Percentiles rank a stretch among this genome's conserved stretches.
Evolutionary conservation across 2,329 filamentous ascomycete species (phyloP).

Genomic region (Talaromyces sp.): DNA sequence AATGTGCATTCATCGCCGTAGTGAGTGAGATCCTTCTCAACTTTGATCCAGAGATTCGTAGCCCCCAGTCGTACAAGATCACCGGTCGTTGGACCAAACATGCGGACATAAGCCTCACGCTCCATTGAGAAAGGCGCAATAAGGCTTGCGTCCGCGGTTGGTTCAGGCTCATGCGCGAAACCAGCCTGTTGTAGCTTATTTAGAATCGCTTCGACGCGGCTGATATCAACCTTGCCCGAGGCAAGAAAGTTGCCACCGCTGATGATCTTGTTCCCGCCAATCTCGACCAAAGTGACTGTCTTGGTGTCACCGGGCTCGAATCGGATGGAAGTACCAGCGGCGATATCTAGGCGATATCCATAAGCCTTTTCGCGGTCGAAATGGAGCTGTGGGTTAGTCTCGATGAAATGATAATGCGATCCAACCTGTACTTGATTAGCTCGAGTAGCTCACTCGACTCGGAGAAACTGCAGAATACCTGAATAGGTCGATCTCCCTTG

Average conservation of each 20-base stretch:
- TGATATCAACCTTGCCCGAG: conserved; percentile 64
- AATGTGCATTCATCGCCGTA: conserved; percentile 96
- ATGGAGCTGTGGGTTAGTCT: conserved; percentile 83
- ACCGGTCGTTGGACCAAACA: conserved; percentile 91
- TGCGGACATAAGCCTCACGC: conserved; percentile 71
- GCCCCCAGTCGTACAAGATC: conserved; percentile 77
- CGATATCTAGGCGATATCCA: conserved; percentile 82
- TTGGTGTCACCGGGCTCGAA: conserved; percentile 93
- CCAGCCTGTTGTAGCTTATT: conserved; percentile 64
- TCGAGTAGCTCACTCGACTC: neutral
- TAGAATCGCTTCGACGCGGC: conserved; percentile 63
- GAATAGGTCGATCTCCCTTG: conserved; percentile 82
- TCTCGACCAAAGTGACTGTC: conserved; percentile 85
- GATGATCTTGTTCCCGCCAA: conserved; percentile 75
- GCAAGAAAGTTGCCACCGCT: conserved; percentile 80
- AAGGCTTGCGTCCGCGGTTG: conserved; percentile 52
- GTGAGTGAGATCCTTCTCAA: conserved; percentile 77
- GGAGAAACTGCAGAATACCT: conserved; percentile 50
- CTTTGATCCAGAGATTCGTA: conserved; percentile 85
- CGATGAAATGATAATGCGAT: conserved; percentile 93
- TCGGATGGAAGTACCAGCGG: conserved; percentile 84
- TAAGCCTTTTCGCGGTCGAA: conserved; percentile 83
- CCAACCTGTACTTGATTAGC: conserved; percentile 54
- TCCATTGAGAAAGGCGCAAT: conserved; percentile 68
- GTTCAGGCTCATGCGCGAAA: conserved; percentile 73